These are phyloP conservation scores for Penicillium sp. DNA, from an alignment of 2,329 filamentous ascomycete genomes.

Conservation along the genomic window DNA sequence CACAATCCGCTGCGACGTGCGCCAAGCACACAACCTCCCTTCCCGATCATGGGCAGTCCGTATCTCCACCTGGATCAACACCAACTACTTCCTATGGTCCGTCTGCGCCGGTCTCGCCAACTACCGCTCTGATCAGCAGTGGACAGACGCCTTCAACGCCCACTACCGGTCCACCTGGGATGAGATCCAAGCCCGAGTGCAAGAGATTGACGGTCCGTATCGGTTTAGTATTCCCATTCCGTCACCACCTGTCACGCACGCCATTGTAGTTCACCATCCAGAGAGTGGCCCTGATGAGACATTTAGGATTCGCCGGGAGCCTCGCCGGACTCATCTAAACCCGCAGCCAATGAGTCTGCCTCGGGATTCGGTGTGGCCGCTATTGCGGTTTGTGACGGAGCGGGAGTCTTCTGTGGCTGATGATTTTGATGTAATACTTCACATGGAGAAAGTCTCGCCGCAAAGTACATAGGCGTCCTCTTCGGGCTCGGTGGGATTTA, in stretches of 20 bases:
- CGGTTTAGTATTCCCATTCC: neutral
- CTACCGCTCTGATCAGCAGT: neutral
- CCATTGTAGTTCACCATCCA: neutral
- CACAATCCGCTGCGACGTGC: neutral
- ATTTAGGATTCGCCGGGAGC: neutral
- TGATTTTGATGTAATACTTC: neutral
- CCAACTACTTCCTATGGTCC: constrained; percentile 7
- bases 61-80: constrained; percentile 5
- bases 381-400: neutral
- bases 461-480: too few species aligned
- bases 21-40: neutral
- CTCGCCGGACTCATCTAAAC: neutral
- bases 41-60: neutral
- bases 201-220: neutral
- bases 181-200: neutral
- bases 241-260: neutral
- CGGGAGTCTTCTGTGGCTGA: neutral
- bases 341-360: neutral
- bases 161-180: neutral
- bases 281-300: neutral
- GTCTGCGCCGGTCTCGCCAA: neutral
- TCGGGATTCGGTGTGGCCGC: neutral
- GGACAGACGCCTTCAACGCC: neutral
- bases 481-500: too few species aligned
- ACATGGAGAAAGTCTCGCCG: neutral